Evolutionary conservation across 352 stramenopile species (phyloP), one percentile per base, ranked within the genome.

Genomic region (Aphanomyces astaci): DNA sequence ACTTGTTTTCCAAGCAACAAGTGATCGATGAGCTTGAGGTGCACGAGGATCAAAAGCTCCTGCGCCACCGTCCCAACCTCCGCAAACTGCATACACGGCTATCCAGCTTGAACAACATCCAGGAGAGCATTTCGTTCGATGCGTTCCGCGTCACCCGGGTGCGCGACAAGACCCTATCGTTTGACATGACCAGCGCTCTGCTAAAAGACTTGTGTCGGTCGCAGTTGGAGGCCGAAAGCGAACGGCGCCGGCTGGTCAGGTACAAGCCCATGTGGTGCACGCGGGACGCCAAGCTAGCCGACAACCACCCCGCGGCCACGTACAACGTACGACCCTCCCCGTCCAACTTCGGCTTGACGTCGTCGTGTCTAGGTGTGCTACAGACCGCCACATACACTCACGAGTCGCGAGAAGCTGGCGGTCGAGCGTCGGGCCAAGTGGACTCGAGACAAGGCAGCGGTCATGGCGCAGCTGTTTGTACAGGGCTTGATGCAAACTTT

Each of bases 201-300:
- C 56, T 65, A 9, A 5, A 11, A 17, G 39, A 52, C 4, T 36
- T 65, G 19, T 36, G 33, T 22, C 56, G 32, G 11, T 52, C n/a
- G 31, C 56, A 33, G 56, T 39, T 51, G 25, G 24, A 32, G n/a
- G 30, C 17, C 36, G 54, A 48, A 19, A 36, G 10, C 13, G 36
- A 32, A n/a, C 32, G 32, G 13, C 15, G 19, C 51, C 33, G 7
- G 13, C 13, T 19, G 13, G n/a, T 59, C 7, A 5, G 15, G 4
- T 65, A 65, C 33, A 52, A 53, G 56, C 39, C 56, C 22, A 46
- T 52, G 36, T 65, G 56, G 56, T 65, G 56, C 24, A 48, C 39
- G 4, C 24, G 25, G n/a, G 25, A 65, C 56, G 7, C 17, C 22
- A 65, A 65, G 36, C 30, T 65, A 10, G 17, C 7, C 31, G 22